A percentile compares a stretch with the other conserved stretches of the same genome.
These are phyloP conservation scores for Botryotinia convoluta DNA, from an alignment of 2,329 filamentous ascomycete species.

Conservation along the genomic window DNA sequence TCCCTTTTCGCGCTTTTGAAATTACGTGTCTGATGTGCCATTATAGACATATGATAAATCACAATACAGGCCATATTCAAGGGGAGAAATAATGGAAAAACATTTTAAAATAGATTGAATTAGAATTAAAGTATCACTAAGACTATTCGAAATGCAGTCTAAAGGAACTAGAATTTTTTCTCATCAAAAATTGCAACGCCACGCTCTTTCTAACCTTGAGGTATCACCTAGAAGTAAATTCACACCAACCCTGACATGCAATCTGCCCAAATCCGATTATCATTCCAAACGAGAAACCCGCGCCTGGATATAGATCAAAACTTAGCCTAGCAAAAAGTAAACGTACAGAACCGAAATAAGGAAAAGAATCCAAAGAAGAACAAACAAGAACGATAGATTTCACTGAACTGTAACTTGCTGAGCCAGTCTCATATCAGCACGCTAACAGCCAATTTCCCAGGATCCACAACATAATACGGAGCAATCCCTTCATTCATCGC, in stretches of 20 bases:
- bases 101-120: neutral
- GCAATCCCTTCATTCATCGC: constrained; percentile 11
- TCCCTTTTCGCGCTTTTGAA: too few species aligned
- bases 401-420: neutral
- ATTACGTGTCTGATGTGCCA: neutral
- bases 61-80: neutral
- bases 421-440: neutral
- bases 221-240: neutral
- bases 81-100: too few species aligned
- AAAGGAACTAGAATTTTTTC: neutral
- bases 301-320: neutral
- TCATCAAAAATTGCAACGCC: neutral
- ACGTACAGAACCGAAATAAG: neutral
- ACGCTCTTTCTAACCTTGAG: neutral
- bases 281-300: neutral
- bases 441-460: constrained; percentile 4
- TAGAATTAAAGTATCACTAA: neutral
- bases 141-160: neutral
- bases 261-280: neutral
- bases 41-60: neutral
- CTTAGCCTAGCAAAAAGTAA: neutral
- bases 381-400: neutral
- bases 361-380: neutral
- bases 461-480: constrained; percentile 12
- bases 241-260: neutral